Base-by-base conservation (phyloP, 1,284 basidiomycete species). In the Schizophyllum commune region DNA sequence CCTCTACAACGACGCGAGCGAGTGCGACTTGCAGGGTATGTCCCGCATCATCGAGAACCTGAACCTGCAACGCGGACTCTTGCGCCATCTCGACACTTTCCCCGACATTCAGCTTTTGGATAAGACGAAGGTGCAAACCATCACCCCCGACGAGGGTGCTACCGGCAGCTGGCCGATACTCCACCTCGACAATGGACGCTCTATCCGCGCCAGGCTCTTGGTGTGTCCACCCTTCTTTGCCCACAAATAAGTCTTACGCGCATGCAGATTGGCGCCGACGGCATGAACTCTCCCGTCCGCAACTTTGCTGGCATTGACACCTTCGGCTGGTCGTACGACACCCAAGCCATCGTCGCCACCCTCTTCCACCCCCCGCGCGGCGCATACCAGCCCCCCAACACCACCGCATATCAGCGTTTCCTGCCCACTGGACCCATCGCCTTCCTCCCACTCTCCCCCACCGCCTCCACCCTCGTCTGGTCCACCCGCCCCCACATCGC, bases 361-460 rank as follows among this genome's bases (percentile, higher is more conserved):
- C 81, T 99, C 66, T 71, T 80, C 56, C 91, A 96, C 72, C 72
- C 79, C 9, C 82, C 88, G 4, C 79, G 83, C 65, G 77, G 80
- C 5, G 73, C 80, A 19, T 83, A 83, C 65, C 78, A 85, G 66
- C 74, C 73, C 4, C 83, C 86, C 1, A 93, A 92, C 69, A 87
- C 85, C 19, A 92, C 88, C 0, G 96, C 94, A 0, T 98, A 92
- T 74, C 97, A 99, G 74, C 82, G 96, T 27, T 99, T 99, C 79
- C 83, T 99, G 33, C 92, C 96, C 0, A 95, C 94, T 3, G 96
- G 97, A 0, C 96, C 97, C 0, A 89, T 99, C 56, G 96, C 96
- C 0, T 98, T 96, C 76, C 82, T 98, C 13, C 96, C 93, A 0
- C 83, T 87, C 66, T 95, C 91, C 0, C 78, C 87, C 1, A 88